phyloP scores from a whole-genome alignment of 257 asterid genomes.

The Solanum pinnatisectum region DNA sequence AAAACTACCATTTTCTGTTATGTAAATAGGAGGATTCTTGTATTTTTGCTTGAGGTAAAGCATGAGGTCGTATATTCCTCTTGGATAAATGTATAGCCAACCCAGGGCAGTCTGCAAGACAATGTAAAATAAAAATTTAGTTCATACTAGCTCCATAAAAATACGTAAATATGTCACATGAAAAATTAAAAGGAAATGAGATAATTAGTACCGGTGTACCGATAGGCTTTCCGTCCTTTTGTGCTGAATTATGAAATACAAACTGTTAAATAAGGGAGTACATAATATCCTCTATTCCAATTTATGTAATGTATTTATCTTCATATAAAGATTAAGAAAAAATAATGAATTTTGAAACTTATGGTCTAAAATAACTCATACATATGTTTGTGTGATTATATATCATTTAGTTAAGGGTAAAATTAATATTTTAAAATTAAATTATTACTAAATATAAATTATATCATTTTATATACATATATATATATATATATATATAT shows the following conservation, averaged over 20 bases:
- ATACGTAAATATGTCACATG: background rate
- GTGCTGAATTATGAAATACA: constrained; percentile 2
- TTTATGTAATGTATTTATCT: too few species aligned
- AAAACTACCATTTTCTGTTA: constrained; percentile 15
- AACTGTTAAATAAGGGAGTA: background rate
- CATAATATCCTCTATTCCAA: background rate
- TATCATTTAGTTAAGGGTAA: background rate
- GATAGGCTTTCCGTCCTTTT: constrained; percentile 6
- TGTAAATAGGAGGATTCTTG: constrained; percentile 17
- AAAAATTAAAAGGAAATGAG: background rate
- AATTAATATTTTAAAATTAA: too few species aligned
- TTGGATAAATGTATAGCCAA: constrained; percentile 21
- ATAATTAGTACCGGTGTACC: constrained; percentile 2
- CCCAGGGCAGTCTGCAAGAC: constrained; percentile 8
- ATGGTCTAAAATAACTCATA: background rate
- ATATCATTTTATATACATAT: background rate
- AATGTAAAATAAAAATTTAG: background rate
- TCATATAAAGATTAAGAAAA: too few species aligned
- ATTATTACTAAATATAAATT: too few species aligned
- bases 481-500: too few species aligned
- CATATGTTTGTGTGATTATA: too few species aligned
- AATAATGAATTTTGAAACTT: too few species aligned
- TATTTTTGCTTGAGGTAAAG: constrained; percentile 16
- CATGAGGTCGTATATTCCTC: constrained; percentile 18
- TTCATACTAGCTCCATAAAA: background rate